Conservation (phyloP, 305 asterid species). For the Petunia hybrid region DNA sequence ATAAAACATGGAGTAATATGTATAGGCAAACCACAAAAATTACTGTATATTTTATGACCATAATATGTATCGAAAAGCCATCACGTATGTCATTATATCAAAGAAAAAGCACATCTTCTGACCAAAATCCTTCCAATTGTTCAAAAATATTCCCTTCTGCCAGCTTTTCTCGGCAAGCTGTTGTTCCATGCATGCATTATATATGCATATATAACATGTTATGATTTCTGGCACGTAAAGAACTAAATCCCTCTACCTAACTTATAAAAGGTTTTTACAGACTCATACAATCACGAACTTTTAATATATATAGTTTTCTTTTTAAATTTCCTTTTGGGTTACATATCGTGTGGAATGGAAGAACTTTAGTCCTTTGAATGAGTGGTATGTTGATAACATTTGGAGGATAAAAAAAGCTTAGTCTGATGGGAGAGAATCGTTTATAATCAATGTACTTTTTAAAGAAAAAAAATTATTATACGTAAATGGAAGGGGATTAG, state of each 20-base stretch:
- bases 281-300: neutral
- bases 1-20: no score
- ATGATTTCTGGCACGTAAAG: slow-evolving; percentile 24
- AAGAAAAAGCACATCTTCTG: neutral
- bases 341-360: neutral
- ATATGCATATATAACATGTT: neutral
- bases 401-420: slow-evolving; percentile 3
- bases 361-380: neutral
- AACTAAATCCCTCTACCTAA: neutral
- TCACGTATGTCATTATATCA: neutral
- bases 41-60: no score
- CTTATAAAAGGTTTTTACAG: neutral
- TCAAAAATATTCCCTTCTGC: slow-evolving; percentile 33
- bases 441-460: neutral
- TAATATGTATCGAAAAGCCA: no score
- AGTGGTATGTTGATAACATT: slow-evolving; percentile 8
- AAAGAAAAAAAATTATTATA: no score
- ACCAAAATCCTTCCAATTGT: slow-evolving; percentile 26
- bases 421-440: slow-evolving; percentile 18
- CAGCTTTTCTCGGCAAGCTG: slow-evolving; percentile 2
- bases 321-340: neutral
- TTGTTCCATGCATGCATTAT: neutral
- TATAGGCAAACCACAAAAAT: no score
- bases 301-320: neutral
- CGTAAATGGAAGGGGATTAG: no score